Evolutionary conservation across 352 stramenopile genomes (phyloP).

Genomic region (Globisporangium orthogonon): DNA sequence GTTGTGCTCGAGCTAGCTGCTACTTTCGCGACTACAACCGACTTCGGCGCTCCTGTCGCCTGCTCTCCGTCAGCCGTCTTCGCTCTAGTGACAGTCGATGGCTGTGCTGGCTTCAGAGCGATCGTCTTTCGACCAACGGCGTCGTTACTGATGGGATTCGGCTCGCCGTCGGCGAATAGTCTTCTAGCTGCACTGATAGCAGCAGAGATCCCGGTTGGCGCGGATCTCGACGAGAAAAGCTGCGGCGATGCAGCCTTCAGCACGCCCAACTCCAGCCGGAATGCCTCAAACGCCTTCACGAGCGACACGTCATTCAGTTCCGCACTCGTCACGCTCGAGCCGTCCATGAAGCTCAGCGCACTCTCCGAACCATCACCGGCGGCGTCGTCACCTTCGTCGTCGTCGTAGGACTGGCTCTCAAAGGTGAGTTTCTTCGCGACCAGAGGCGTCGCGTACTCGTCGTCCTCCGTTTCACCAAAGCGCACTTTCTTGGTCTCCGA

Average conservation of each 20-base stretch:
- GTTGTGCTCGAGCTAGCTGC: neutral
- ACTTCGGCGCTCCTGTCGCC: neutral
- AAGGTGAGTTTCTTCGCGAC: constrained; percentile 60
- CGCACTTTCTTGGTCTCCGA: constrained; percentile 45
- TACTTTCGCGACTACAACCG: constrained; percentile 1
- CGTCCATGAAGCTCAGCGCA: constrained; percentile 39
- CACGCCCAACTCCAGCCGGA: constrained; percentile 29
- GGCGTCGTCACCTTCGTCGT: constrained; percentile 19
- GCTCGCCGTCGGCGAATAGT: constrained; percentile 5
- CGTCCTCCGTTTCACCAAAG: constrained; percentile 20
- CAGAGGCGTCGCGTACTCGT: constrained; percentile 48
- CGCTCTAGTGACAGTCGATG: neutral
- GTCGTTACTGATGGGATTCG: neutral
- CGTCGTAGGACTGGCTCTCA: constrained; percentile 42
- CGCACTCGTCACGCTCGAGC: constrained; percentile 40
- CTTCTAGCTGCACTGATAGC: constrained; percentile 11
- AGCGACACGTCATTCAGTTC: constrained; percentile 58
- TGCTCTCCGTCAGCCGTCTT: neutral
- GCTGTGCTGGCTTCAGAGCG: neutral
- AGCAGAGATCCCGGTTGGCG: constrained; percentile 2
- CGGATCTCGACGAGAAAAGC: neutral
- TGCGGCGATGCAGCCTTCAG: constrained; percentile 5
- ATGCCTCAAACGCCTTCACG: constrained; percentile 37
- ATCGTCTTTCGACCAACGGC: neutral
- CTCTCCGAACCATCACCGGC: constrained; percentile 10